These are phyloP conservation scores for Chaetomium cochliodes DNA, from an alignment of 495 filamentous ascomycete genomes.

Conservation along the genomic window DNA sequence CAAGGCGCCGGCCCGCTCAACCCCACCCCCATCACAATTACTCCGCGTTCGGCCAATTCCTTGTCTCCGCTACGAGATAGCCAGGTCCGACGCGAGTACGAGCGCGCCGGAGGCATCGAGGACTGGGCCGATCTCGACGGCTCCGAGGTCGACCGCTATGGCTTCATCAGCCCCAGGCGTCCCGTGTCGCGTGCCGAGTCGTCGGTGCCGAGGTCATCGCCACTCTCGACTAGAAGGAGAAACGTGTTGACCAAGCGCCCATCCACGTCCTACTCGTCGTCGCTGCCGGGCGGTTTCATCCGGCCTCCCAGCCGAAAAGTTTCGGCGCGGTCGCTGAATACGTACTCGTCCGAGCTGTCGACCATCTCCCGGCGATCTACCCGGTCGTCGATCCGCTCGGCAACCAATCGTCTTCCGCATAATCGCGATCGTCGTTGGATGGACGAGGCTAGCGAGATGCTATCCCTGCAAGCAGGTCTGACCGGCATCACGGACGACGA, in stretches of 20 bases:
- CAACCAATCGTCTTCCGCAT: conserved; percentile 72
- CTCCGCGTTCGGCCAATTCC: conserved; percentile 41
- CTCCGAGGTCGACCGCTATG: conserved; percentile 88
- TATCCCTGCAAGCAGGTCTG: conserved; percentile 70
- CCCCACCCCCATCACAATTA: conserved; percentile 24
- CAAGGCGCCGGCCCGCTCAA: conserved; percentile 23
- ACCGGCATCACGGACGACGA: conserved; percentile 60
- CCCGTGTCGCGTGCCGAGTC: conserved; percentile 38
- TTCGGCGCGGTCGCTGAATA: conserved; percentile 54
- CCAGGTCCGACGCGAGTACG: conserved; percentile 33
- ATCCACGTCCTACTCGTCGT: conserved; percentile 39
- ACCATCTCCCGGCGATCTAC: conserved; percentile 58
- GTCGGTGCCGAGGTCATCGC: conserved; percentile 36
- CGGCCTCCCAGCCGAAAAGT: conserved; percentile 49
- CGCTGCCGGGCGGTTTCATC: conserved; percentile 33
- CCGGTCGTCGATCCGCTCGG: conserved; percentile 57
- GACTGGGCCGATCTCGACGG: conserved; percentile 92
- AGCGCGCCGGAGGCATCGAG: conserved; percentile 81
- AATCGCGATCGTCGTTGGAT: conserved; percentile 71
- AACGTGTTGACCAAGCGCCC: conserved; percentile 45
- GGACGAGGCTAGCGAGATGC: conserved; percentile 88
- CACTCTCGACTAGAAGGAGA: conserved; percentile 39
- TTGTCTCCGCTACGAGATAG: conserved; percentile 46
- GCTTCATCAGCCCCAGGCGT: conserved; percentile 71
- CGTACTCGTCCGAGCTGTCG: conserved; percentile 49